phyloP scores from a whole-genome alignment of 352 stramenopile species.

The Thraustotheca clavata region DNA sequence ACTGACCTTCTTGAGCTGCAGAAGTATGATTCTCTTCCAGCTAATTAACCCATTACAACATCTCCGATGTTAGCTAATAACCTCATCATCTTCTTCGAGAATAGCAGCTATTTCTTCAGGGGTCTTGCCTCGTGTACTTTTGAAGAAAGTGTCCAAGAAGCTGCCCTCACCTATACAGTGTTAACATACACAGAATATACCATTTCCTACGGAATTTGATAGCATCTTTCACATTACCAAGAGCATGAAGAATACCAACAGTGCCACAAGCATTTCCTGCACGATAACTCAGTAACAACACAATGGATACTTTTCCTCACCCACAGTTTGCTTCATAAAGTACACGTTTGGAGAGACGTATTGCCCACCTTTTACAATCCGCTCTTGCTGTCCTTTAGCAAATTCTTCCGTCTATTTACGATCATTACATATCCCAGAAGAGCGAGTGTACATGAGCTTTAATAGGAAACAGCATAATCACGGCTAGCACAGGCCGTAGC shows the following conservation, averaged over 20 bases:
- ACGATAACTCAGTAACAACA: conserved; percentile 7
- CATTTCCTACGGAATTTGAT: conserved; percentile 54
- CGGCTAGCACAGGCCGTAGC: conserved; percentile 82
- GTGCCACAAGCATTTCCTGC: conserved; percentile 94
- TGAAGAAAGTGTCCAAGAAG: conserved; percentile 81
- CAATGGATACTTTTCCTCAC: conserved; percentile 23
- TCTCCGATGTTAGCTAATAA: conserved; percentile 21
- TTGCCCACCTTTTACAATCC: conserved; percentile 67
- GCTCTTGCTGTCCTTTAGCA: conserved; percentile 53
- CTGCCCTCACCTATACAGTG: conserved; percentile 34
- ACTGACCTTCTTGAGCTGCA: conserved; percentile 85
- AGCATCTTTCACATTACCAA: conserved; percentile 86
- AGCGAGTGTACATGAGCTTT: conserved; percentile 61
- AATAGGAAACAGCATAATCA: conserved; percentile 95
- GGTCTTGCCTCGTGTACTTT: conserved; percentile 63
- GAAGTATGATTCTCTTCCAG: conserved; percentile 89
- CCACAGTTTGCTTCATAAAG: conserved; percentile 94
- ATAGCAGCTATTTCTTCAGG: conserved; percentile 76
- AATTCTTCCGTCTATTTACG: conserved; percentile 55
- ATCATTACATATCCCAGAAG: conserved; percentile 14
- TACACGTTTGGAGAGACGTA: conserved; percentile 69
- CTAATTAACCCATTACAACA: conserved; percentile 24
- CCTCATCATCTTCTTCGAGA: conserved; percentile 86
- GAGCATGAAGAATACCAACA: conserved; percentile 91
- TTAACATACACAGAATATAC: conserved; percentile 11